Evolutionary conservation across 2,329 filamentous ascomycete species (phyloP).

Genomic region (Lachnellula arida): DNA sequence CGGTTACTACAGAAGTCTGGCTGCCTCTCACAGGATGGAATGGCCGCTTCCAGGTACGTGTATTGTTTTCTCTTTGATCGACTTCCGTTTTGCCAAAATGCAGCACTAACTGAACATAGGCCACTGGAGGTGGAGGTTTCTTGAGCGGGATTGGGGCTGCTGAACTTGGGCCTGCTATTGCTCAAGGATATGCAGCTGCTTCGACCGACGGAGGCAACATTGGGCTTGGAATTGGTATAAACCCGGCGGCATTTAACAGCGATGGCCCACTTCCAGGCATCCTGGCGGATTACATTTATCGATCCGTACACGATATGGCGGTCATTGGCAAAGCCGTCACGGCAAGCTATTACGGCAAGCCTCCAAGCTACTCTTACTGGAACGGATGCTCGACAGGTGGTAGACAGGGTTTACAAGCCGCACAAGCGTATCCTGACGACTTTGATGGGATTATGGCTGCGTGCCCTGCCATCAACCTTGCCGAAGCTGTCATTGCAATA

Average conservation of each 20-base stretch:
- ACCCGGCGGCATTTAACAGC: neutral
- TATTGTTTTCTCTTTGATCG: no score
- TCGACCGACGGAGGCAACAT: slow-evolving; percentile 27
- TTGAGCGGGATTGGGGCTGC: slow-evolving; percentile 22
- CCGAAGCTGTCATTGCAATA: neutral
- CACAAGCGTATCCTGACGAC: slow-evolving; percentile 34
- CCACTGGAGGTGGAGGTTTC: slow-evolving; percentile 31
- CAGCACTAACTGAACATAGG: neutral
- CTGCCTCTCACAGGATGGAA: slow-evolving; percentile 30
- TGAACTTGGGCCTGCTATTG: slow-evolving; percentile 24
- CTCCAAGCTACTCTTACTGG: slow-evolving; percentile 35
- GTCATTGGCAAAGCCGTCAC: slow-evolving; percentile 33
- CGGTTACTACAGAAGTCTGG: slow-evolving; percentile 22
- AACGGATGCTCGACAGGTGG: slow-evolving; percentile 37
- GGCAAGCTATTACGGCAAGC: slow-evolving; percentile 32
- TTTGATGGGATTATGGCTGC: slow-evolving; percentile 39
- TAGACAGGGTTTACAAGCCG: slow-evolving; percentile 34
- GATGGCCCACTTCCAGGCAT: slow-evolving; percentile 1
- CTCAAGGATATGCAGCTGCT: slow-evolving; percentile 24
- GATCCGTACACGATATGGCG: slow-evolving; percentile 33
- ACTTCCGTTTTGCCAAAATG: no score
- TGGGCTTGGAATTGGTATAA: neutral
- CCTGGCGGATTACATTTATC: slow-evolving; percentile 26
- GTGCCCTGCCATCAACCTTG: slow-evolving; percentile 35
- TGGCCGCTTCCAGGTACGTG: slow-evolving; percentile 21